These are phyloP conservation scores for Yamadazyma conglobata DNA, from an alignment of 1,139 yeast species.

Conservation along the genomic window DNA sequence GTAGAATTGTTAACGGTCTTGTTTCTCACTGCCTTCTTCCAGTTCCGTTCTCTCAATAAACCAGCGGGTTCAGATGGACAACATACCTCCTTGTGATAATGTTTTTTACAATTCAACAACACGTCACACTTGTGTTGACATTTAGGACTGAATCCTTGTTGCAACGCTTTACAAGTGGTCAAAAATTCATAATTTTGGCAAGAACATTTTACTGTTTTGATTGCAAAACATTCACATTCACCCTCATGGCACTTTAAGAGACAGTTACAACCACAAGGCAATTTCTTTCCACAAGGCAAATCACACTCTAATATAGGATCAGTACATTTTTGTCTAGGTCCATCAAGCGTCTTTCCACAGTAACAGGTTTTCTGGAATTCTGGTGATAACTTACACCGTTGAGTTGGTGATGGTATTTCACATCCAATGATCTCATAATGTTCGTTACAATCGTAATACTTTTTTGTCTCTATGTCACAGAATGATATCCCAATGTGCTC, in stretches of 20 bases:
- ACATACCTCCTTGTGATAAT: conserved; percentile 66
- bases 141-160: conserved; percentile 49
- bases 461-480: conserved; percentile 52
- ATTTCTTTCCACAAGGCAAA: conserved; percentile 53
- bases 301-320: conserved; percentile 80
- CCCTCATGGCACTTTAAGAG: conserved; percentile 73
- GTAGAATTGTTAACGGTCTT: conserved; percentile 28
- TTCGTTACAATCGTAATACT: conserved; percentile 59
- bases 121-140: conserved; percentile 80
- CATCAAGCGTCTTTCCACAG: conserved; percentile 56
- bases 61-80: conserved; percentile 69
- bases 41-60: conserved; percentile 54
- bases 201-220: conserved; percentile 45
- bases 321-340: conserved; percentile 53
- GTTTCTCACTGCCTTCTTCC: conserved; percentile 49
- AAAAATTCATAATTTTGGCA: conserved; percentile 50
- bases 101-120: conserved; percentile 75
- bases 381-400: conserved; percentile 65
- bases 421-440: conserved; percentile 63
- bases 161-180: conserved; percentile 62
- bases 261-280: conserved; percentile 76
- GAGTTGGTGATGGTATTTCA: conserved; percentile 46
- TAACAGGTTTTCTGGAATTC: conserved; percentile 59
- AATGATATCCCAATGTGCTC: conserved; percentile 62
- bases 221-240: conserved; percentile 60